Conservation (phyloP, 2,329 filamentous ascomycete species). For the Thielaviopsis musarum region DNA sequence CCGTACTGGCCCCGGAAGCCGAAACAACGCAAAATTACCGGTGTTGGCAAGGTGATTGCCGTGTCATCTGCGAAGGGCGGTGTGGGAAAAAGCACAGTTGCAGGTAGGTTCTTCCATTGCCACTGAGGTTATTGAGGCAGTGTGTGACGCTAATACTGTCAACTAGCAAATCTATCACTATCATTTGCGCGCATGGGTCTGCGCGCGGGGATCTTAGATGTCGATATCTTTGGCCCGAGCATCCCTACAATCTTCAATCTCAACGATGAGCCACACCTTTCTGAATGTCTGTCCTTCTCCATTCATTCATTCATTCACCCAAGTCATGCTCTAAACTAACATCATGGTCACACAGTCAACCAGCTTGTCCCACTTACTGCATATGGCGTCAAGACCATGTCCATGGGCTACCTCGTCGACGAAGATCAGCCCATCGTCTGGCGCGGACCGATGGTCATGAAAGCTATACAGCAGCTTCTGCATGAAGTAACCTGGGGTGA, state of each 20-base stretch:
- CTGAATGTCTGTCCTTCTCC: constrained; percentile 39
- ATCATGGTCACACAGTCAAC: constrained; percentile 36
- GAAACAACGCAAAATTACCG: constrained; percentile 59
- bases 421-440: constrained; percentile 76
- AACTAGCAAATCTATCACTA: constrained; percentile 60
- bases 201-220: constrained; percentile 75
- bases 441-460: constrained; percentile 95
- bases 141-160: neutral
- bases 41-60: constrained; percentile 86
- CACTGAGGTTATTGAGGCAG: neutral
- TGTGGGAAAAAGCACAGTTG: constrained; percentile 92
- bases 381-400: constrained; percentile 96
- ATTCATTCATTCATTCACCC: neutral
- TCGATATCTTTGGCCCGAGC: constrained; percentile 91
- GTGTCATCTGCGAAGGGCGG: constrained; percentile 94
- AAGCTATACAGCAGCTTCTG: constrained; percentile 84
- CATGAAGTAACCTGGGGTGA: constrained; percentile 91
- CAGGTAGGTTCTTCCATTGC: constrained; percentile 34
- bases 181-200: constrained; percentile 70
- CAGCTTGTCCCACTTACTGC: constrained; percentile 77
- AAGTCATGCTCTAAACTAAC: neutral
- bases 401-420: constrained; percentile 83
- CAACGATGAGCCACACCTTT: constrained; percentile 60
- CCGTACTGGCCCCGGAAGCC: constrained; percentile 54
- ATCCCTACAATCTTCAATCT: constrained; percentile 82